Evolutionary conservation across 2,329 filamentous ascomycete genomes (phyloP).

Genomic region (Hymenoscyphus albidus): DNA sequence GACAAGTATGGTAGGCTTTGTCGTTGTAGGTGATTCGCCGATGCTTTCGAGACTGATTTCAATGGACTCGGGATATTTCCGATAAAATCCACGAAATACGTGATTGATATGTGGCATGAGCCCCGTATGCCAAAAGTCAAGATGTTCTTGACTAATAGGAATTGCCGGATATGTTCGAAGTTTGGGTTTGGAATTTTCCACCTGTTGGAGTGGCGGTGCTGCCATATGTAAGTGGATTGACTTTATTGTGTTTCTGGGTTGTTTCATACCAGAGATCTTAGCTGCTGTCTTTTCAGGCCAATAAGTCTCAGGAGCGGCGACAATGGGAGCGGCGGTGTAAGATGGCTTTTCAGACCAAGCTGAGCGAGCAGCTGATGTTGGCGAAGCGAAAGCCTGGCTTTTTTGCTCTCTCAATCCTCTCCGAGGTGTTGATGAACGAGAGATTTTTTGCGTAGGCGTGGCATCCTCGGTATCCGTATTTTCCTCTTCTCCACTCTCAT

Average conservation of each 20-base stretch:
- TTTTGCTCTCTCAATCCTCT: constrained; percentile 23
- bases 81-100: constrained; percentile 66
- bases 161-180: constrained; percentile 58
- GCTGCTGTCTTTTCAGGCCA: constrained; percentile 26
- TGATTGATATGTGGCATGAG: constrained; percentile 71
- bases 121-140: constrained; percentile 68
- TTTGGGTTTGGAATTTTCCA: constrained; percentile 38
- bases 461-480: constrained; percentile 47
- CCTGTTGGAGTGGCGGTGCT: constrained; percentile 19
- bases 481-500: constrained; percentile 53
- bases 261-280: constrained; percentile 23
- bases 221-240: constrained; percentile 16
- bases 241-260: not conserved
- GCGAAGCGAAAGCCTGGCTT: constrained; percentile 16
- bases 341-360: constrained; percentile 27
- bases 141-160: constrained; percentile 52
- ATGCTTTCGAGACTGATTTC: constrained; percentile 75
- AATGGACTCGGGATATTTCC: constrained; percentile 70
- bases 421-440: constrained; percentile 23
- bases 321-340: constrained; percentile 8
- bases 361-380: constrained; percentile 17
- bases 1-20: constrained; percentile 69
- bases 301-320: constrained; percentile 3
- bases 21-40: constrained; percentile 62
- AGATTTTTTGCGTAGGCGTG: constrained; percentile 20